These are phyloP conservation scores for Coemansia sp. DNA, from an alignment of 192 early-diverging fungal genomes.

Conservation along the genomic window DNA sequence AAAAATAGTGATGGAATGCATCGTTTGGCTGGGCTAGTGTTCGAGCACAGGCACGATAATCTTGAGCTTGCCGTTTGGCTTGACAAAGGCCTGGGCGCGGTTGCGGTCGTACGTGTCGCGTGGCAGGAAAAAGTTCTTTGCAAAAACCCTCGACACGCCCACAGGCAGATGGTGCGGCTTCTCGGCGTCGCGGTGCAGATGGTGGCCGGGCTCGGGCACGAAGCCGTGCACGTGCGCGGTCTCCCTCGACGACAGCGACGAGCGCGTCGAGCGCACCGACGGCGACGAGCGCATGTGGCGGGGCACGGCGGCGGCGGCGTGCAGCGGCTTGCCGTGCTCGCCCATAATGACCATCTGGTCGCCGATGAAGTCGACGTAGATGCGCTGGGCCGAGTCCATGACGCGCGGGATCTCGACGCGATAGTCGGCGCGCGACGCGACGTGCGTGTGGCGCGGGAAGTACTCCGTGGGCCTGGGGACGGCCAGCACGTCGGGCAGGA, in stretches of 20 bases:
- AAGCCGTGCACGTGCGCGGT: conserved; percentile 10
- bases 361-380: conserved; percentile 51
- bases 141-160: conserved; percentile 39
- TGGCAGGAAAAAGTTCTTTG: conserved; percentile 50
- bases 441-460: conserved; percentile 45
- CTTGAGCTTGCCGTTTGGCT: conserved; percentile 52
- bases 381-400: conserved; percentile 24
- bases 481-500: conserved; percentile 28
- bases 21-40: not conserved
- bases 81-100: conserved; percentile 47
- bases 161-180: conserved; percentile 2
- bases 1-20: not conserved
- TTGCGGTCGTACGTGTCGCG: conserved; percentile 49
- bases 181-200: not conserved
- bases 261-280: conserved; percentile 22
- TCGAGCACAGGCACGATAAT: conserved; percentile 41
- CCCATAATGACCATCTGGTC: conserved; percentile 50
- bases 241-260: conserved; percentile 14
- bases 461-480: conserved; percentile 37
- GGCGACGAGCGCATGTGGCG: conserved; percentile 11
- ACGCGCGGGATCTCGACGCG: conserved; percentile 35
- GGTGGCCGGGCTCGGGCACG: not conserved
- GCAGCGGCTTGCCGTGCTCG: conserved; percentile 25
- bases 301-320: not conserved
- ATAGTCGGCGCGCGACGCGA: conserved; percentile 27